A percentile compares a stretch with the other conserved stretches of the same genome.
These are phyloP conservation scores for Colletotrichum sidae DNA, from an alignment of 2,329 filamentous ascomycete genomes.

Conservation along the genomic window DNA sequence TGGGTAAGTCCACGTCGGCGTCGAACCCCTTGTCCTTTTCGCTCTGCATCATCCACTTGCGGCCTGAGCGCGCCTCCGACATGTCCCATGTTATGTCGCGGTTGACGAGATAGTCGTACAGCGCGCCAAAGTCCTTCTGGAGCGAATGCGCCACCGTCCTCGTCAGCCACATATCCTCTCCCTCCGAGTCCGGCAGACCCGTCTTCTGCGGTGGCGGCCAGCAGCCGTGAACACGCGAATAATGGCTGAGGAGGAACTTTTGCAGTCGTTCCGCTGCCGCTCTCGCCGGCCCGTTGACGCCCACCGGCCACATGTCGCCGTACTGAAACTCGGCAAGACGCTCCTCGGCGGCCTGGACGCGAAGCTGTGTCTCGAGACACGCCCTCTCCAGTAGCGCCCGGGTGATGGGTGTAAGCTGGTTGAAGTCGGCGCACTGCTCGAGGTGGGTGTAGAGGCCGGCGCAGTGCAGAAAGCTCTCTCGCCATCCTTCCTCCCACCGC, in stretches of 20 bases:
- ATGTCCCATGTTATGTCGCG: conserved; percentile 74
- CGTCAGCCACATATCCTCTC: conserved; percentile 69
- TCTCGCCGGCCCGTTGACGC: conserved; percentile 55
- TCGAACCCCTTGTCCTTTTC: conserved; percentile 59
- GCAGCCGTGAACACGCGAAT: conserved; percentile 64
- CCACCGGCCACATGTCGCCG: conserved; percentile 68
- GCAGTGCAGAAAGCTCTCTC: conserved; percentile 75
- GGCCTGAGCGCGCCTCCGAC: conserved; percentile 68
- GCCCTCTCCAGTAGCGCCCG: conserved; percentile 72
- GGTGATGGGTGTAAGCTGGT: conserved; percentile 69
- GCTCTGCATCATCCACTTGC: conserved; percentile 74
- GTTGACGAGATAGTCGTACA: conserved; percentile 79
- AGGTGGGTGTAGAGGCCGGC: conserved; percentile 70
- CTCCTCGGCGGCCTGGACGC: conserved; percentile 71
- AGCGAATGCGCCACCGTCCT: conserved; percentile 66
- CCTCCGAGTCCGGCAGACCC: conserved; percentile 42
- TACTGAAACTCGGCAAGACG: conserved; percentile 71
- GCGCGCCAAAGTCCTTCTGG: conserved; percentile 74
- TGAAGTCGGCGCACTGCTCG: conserved; percentile 67
- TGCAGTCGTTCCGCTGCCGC: conserved; percentile 70
- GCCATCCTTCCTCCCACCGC: conserved; percentile 74
- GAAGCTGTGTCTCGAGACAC: conserved; percentile 70
- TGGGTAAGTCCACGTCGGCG: conserved; percentile 67
- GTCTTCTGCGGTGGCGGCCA: conserved; percentile 62
- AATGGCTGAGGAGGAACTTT: conserved; percentile 70